Percentiles rank a stretch among this genome's conserved stretches.
These are phyloP conservation scores for Musa acuminata DNA, from an alignment of 176 grass and related monocot species.

Conservation along the genomic window DNA sequence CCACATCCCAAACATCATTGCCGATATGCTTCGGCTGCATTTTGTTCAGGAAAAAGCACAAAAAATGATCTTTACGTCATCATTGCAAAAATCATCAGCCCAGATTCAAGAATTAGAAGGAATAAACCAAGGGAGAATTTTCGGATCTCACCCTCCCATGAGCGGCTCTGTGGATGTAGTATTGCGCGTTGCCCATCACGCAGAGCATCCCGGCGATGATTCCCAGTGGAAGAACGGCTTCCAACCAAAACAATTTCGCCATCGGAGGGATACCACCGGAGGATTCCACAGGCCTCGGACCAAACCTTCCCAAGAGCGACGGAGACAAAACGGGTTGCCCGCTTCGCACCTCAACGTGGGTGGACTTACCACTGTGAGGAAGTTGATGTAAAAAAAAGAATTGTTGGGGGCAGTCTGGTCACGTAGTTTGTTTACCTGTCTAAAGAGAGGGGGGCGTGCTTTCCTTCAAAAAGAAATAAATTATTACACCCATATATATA, in stretches of 20 bases:
- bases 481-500: no score
- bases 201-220: conserved; percentile 94
- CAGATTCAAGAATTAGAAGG: background rate
- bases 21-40: conserved; percentile 94
- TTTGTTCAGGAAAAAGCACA: background rate
- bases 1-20: conserved; percentile 91
- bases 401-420: no score
- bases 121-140: background rate
- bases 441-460: no score
- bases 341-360: no score
- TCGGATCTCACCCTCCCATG: conserved; percentile 60
- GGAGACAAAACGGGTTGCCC: no score
- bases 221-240: conserved; percentile 81
- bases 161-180: conserved; percentile 89
- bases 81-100: no score
- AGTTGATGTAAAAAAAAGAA: no score
- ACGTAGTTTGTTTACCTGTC: no score
- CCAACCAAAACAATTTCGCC: conserved; percentile 77
- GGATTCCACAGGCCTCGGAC: background rate
- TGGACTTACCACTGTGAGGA: no score
- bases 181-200: conserved; percentile 98
- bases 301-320: background rate
- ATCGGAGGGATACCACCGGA: conserved; percentile 11
- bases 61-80: no score
- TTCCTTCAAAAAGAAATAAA: no score